phyloP scores from a whole-genome alignment of 805 yeast genomes.

The Starmerella roubikii region DNA sequence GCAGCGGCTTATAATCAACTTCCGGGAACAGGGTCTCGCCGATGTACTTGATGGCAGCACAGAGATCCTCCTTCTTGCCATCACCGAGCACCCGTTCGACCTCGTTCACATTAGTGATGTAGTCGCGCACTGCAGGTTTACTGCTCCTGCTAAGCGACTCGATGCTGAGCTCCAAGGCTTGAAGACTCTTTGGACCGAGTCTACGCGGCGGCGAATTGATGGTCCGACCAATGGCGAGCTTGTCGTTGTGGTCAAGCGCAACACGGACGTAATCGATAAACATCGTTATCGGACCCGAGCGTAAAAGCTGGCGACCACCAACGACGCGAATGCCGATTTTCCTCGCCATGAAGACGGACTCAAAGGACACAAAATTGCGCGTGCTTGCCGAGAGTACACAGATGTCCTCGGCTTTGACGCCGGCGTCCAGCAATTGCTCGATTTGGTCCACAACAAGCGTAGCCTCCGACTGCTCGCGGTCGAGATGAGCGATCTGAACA shows the following conservation, averaged over 20 bases:
- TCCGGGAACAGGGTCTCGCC: background rate
- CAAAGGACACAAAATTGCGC: constrained; percentile 38
- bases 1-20: background rate
- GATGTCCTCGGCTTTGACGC: constrained; percentile 44
- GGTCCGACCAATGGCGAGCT: constrained; percentile 44
- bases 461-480: background rate
- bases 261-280: constrained; percentile 55
- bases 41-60: background rate
- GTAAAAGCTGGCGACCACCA: constrained; percentile 73
- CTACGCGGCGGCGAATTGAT: constrained; percentile 53
- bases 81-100: background rate
- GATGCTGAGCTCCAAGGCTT: constrained; percentile 19
- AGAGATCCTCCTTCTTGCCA: background rate
- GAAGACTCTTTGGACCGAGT: constrained; percentile 44
- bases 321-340: constrained; percentile 54
- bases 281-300: constrained; percentile 49
- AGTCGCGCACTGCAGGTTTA: background rate
- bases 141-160: background rate
- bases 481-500: constrained; percentile 2
- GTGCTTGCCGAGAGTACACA: constrained; percentile 43
- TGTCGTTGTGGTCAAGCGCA: constrained; percentile 44
- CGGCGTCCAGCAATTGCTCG: constrained; percentile 30
- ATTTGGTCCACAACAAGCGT: constrained; percentile 36
- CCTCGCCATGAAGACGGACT: constrained; percentile 41
- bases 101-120: background rate